Base-by-base conservation (phyloP, 768 basidiomycete species). In the Peribolospora kevripleyi region DNA sequence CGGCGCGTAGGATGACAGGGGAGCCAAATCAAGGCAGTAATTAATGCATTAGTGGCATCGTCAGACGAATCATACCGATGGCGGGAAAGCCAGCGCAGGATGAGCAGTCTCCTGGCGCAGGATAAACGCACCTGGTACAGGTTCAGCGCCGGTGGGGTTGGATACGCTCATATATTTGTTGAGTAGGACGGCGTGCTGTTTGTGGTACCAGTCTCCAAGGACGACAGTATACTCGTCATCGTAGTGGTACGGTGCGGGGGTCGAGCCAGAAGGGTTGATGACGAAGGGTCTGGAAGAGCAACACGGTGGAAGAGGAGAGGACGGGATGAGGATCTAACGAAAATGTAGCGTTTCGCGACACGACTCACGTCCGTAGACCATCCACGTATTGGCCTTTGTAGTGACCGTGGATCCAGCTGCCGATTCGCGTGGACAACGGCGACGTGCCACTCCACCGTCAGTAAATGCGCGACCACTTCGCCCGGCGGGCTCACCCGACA, bases 141-240 rank as follows among this genome's bases (percentile, higher is more conserved):
- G 88, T 64, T 95, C 88, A 0, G 79, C 78, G 14, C 87, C 88
- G 36, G 58, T 56, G 6, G 55, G 55, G 48, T 50, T 52, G 6
- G 73, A 69, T 46, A 77, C 72, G 63, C 67, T 80, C 64, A 87
- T 68, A 67, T 85, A 90, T 42, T 75, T 66, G 37, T 77, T 65
- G 52, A 83, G 51, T 42, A 91, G 74, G 7, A 67, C 70, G 1
- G 68, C 50, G 57, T 86, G 82, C 65, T 84, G 72, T 5, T 78
- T 65, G 64, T 93, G 86, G 64, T 95, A 95, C 59, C 91, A 97
- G 66, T 95, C 90, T 5, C 78, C 75, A 1, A 95, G 70, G 56
- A 87, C 64, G 59, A 97, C 71, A 14, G 83, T 90, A 69, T 77
- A 88, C 61, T 95, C 91, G 38, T 81, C 84, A 66, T 95, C 88